A percentile compares a stretch with the other conserved stretches of the same genome.
Conservation (phyloP, 2,329 filamentous ascomycete genomes). For the Paraconiothyrium brasiliense region DNA sequence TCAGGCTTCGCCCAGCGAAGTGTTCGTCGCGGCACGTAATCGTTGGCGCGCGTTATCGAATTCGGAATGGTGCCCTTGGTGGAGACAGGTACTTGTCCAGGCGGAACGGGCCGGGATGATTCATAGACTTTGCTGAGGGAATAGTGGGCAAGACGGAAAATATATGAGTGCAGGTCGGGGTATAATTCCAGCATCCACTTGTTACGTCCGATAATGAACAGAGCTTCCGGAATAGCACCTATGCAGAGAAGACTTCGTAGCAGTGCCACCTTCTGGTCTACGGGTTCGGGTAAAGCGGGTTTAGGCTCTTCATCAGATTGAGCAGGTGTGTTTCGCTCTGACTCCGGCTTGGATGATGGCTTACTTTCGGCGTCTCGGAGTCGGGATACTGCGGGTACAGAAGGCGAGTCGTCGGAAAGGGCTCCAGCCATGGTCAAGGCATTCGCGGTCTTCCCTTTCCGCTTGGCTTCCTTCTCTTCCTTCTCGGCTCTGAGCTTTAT, state of each 20-base stretch:
- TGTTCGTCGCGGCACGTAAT: conserved; percentile 70
- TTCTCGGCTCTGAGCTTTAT: conserved; percentile 72
- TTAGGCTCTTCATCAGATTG: conserved; percentile 56
- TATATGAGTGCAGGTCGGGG: conserved; percentile 79
- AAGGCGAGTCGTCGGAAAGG: conserved; percentile 80
- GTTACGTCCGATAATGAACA: conserved; percentile 91
- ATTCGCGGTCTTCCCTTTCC: conserved; percentile 75
- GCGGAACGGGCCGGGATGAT: conserved; percentile 58
- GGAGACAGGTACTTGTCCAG: conserved; percentile 52
- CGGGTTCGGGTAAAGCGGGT: conserved; percentile 72
- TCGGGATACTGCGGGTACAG: conserved; percentile 53
- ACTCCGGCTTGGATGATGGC: conserved; percentile 49
- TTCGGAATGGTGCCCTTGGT: conserved; percentile 56
- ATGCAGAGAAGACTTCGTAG: conserved; percentile 88
- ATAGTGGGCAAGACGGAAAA: conserved; percentile 86
- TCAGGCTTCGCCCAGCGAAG: conserved; percentile 88
- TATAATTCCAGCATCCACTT: conserved; percentile 91
- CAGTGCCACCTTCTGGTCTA: conserved; percentile 87
- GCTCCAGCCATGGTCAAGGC: conserved; percentile 88
- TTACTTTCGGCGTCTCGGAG: conserved; percentile 67
- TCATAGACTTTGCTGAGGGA: conserved; percentile 80
- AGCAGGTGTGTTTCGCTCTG: conserved; percentile 54
- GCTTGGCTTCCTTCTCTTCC: conserved; percentile 76
- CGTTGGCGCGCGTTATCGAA: conserved; percentile 68
- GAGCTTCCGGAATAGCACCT: conserved; percentile 88